phyloP scores from a whole-genome alignment of 1,284 basidiomycete species.

The Papiliotrema terrestris region DNA sequence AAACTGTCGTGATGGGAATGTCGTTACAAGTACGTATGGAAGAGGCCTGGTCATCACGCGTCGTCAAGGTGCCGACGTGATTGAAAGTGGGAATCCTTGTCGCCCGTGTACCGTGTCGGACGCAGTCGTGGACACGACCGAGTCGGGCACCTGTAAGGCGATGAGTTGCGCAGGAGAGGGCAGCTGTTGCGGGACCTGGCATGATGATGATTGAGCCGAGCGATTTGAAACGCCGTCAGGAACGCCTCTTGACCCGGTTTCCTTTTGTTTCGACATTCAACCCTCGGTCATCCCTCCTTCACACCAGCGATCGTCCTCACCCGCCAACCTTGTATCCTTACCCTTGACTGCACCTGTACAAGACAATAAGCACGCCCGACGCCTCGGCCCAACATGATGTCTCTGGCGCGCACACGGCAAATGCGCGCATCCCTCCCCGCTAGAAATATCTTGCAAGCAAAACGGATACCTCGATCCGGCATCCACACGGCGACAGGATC shows the following conservation, averaged over 20 bases:
- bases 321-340: no score
- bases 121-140: no score
- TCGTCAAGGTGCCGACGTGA: no score
- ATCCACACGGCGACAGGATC: not conserved
- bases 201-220: no score
- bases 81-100: no score
- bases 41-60: no score
- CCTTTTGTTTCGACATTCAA: not conserved
- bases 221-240: not conserved
- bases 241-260: not conserved
- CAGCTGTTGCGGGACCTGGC: no score
- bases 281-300: not conserved
- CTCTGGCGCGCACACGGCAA: not conserved
- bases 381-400: not conserved
- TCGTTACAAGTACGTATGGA: no score
- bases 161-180: no score
- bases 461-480: not conserved
- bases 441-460: not conserved
- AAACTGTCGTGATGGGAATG: no score
- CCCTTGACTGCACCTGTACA: not conserved
- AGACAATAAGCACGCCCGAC: not conserved
- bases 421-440: not conserved
- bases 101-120: no score
- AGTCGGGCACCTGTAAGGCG: no score
- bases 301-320: not conserved